Percentiles rank a stretch among this genome's conserved stretches.
These are phyloP conservation scores for Pyrus pyrifolia DNA, from an alignment of 306 rosid species.

Conservation along the genomic window DNA sequence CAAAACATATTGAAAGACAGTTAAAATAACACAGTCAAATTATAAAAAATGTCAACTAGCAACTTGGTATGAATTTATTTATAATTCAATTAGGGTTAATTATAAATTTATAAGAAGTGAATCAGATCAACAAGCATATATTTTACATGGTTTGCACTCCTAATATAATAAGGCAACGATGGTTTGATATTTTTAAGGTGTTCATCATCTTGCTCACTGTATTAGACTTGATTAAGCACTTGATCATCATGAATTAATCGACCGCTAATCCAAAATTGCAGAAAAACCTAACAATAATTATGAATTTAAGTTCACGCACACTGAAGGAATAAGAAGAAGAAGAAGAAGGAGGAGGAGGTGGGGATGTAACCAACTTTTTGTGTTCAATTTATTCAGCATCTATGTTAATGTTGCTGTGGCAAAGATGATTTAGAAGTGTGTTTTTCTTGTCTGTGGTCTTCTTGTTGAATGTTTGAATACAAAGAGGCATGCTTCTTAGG, in stretches of 20 bases:
- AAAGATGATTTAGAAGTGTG: slow-evolving; percentile 10
- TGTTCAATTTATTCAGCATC: not conserved
- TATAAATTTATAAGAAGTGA: not conserved
- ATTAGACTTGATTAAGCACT: slow-evolving; percentile 16
- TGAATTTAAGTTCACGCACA: not conserved
- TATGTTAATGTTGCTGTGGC: slow-evolving; percentile 1
- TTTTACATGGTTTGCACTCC: not conserved
- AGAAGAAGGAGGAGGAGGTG: not conserved
- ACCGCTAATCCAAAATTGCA: slow-evolving; percentile 32
- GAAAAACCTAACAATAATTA: slow-evolving; percentile 31
- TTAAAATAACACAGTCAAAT: not conserved
- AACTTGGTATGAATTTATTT: not conserved
- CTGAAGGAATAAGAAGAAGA: not conserved
- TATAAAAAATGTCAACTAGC: not conserved
- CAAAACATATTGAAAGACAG: too few relatives aligned
- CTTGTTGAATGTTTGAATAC: not conserved
- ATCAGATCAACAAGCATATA: slow-evolving; percentile 8
- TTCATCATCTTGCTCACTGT: slow-evolving; percentile 27
- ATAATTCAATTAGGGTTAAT: too few relatives aligned
- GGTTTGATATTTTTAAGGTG: not conserved
- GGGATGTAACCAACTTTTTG: slow-evolving; percentile 1
- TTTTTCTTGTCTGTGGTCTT: not conserved
- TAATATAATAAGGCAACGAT: not conserved
- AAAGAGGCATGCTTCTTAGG: not conserved
- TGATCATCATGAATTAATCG: not conserved